A percentile compares a stretch with the other conserved stretches of the same genome.
phyloP scores from a whole-genome alignment of 495 filamentous ascomycete species.

The Neurospora sp. region DNA sequence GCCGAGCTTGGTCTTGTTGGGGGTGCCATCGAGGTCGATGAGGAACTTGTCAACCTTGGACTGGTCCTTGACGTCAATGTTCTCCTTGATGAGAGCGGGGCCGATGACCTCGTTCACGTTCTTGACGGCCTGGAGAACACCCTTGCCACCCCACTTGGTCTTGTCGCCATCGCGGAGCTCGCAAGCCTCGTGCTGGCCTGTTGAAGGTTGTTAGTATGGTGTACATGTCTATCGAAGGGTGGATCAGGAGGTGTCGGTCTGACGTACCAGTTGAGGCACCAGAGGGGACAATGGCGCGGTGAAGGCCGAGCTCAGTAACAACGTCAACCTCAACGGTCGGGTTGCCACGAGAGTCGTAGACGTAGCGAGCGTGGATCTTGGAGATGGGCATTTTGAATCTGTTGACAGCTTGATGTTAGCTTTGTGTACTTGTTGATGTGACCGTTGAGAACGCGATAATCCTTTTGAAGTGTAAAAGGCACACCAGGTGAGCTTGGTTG shows the following conservation, averaged over 20 bases:
- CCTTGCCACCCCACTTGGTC: slow-evolving; percentile 92
- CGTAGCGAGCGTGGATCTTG: slow-evolving; percentile 95
- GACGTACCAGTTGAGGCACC: slow-evolving; percentile 89
- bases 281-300: slow-evolving; percentile 97
- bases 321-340: slow-evolving; percentile 90
- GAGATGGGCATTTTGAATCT: slow-evolving; percentile 73
- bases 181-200: slow-evolving; percentile 94
- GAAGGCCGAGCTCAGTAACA: slow-evolving; percentile 89
- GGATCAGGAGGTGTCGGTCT: background rate
- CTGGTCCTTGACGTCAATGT: slow-evolving; percentile 96
- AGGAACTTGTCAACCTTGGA: slow-evolving; percentile 86
- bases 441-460: background rate
- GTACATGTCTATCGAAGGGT: slow-evolving; percentile 1
- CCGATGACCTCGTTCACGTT: slow-evolving; percentile 94
- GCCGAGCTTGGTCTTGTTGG: slow-evolving; percentile 96
- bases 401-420: slow-evolving; percentile 9
- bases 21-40: slow-evolving; percentile 87
- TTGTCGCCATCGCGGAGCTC: slow-evolving; percentile 99
- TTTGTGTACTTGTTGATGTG: background rate
- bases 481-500: background rate
- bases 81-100: slow-evolving; percentile 84
- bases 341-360: slow-evolving; percentile 99
- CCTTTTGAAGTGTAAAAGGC: background rate
- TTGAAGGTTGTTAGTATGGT: slow-evolving; percentile 7
- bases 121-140: slow-evolving; percentile 87